Conservation (phyloP, 352 stramenopile species). For the Phytopythium litorale region DNA sequence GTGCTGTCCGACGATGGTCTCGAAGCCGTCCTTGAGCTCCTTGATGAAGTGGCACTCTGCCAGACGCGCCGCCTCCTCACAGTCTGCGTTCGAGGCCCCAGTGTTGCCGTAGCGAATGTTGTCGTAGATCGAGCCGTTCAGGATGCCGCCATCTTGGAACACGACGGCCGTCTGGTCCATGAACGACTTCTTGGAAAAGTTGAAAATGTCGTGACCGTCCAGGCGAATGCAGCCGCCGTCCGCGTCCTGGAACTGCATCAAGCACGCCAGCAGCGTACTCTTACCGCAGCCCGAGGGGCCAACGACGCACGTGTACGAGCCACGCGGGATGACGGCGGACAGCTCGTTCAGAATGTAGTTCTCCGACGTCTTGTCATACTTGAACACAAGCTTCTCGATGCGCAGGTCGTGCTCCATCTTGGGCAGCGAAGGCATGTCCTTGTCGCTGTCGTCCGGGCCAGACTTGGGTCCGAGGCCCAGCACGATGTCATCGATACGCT, state of each 20-base stretch:
- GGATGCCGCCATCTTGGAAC: slow-evolving; percentile 84
- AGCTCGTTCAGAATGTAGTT: slow-evolving; percentile 83
- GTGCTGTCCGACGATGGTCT: slow-evolving; percentile 83
- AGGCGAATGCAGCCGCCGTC: slow-evolving; percentile 78
- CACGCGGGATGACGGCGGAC: slow-evolving; percentile 59
- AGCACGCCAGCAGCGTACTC: slow-evolving; percentile 80
- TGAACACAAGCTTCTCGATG: slow-evolving; percentile 80
- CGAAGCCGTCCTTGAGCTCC: slow-evolving; percentile 75
- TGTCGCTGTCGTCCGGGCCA: slow-evolving; percentile 45
- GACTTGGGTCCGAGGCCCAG: slow-evolving; percentile 40
- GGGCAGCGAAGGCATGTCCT: slow-evolving; percentile 62
- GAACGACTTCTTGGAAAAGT: slow-evolving; percentile 84
- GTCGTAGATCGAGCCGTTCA: slow-evolving; percentile 87
- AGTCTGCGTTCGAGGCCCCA: slow-evolving; percentile 67
- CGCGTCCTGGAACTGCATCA: slow-evolving; percentile 88
- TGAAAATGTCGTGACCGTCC: slow-evolving; percentile 81
- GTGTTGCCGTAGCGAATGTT: slow-evolving; percentile 86
- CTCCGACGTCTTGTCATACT: slow-evolving; percentile 83
- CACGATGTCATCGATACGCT: slow-evolving; percentile 86
- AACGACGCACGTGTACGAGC: slow-evolving; percentile 84
- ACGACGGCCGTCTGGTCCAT: slow-evolving; percentile 86
- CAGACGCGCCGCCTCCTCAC: slow-evolving; percentile 71
- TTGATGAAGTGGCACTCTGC: slow-evolving; percentile 84
- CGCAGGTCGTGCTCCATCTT: slow-evolving; percentile 84
- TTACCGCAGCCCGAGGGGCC: slow-evolving; percentile 84